A percentile compares a stretch with the other conserved stretches of the same genome.
phyloP scores from a whole-genome alignment of 2,329 filamentous ascomycete genomes.

The Neopestalotiopsis clavispora region DNA sequence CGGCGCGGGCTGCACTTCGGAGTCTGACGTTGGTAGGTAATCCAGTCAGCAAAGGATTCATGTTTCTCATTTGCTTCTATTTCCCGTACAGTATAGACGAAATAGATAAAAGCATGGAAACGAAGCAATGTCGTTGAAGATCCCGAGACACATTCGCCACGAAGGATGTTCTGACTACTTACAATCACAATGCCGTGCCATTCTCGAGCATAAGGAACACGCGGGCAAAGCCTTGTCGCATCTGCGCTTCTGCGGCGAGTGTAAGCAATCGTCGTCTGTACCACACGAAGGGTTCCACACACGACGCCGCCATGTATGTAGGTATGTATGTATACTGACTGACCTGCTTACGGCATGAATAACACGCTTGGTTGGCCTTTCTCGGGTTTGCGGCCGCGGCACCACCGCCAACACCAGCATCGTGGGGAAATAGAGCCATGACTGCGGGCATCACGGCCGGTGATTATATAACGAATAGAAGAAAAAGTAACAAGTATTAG shows the following conservation, averaged over 20 bases:
- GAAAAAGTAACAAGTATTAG: neutral
- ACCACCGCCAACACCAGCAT: slow-evolving; percentile 20
- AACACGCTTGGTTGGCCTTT: slow-evolving; percentile 46
- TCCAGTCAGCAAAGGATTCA: neutral
- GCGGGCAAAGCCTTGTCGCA: slow-evolving; percentile 55
- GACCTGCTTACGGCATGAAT: slow-evolving; percentile 40
- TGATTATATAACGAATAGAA: slow-evolving; percentile 3
- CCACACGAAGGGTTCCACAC: neutral
- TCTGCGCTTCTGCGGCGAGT: slow-evolving; percentile 51
- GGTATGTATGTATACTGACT: slow-evolving; percentile 4
- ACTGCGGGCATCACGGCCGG: neutral
- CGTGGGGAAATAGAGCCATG: slow-evolving; percentile 22
- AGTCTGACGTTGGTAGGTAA: slow-evolving; percentile 20
- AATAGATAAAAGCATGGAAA: neutral
- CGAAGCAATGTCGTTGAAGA: neutral
- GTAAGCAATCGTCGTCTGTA: neutral
- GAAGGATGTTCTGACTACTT: neutral
- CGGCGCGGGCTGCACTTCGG: slow-evolving; percentile 38
- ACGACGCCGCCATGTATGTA: neutral
- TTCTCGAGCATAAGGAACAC: slow-evolving; percentile 51
- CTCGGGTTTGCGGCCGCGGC: slow-evolving; percentile 16
- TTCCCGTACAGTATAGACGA: neutral
- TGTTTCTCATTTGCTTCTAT: neutral
- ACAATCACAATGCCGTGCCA: slow-evolving; percentile 48
- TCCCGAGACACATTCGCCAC: neutral